phyloP scores from a whole-genome alignment of 2,329 filamentous ascomycete genomes.

The Pseudocercospora musae region DNA sequence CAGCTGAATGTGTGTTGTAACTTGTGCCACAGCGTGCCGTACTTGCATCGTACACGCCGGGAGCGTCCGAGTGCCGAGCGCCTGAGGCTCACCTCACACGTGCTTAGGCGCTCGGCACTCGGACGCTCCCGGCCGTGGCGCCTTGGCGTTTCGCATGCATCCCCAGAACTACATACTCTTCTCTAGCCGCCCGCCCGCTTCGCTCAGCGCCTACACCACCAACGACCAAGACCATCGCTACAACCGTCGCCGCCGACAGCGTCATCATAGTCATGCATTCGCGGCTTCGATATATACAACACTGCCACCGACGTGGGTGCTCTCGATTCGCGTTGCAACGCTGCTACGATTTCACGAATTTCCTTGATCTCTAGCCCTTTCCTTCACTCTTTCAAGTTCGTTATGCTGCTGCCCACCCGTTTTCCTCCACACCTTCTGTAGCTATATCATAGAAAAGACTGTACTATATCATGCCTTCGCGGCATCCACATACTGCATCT shows the following conservation, averaged over 20 bases:
- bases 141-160: too few relatives aligned
- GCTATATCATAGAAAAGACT: conserved; percentile 6
- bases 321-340: not conserved
- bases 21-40: too few relatives aligned
- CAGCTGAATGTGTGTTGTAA: too few relatives aligned
- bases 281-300: not conserved
- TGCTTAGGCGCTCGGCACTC: too few relatives aligned
- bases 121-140: too few relatives aligned
- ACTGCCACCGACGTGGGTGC: not conserved
- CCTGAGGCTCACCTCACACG: too few relatives aligned
- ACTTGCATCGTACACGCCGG: too few relatives aligned
- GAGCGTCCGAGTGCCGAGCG: too few relatives aligned
- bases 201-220: not conserved
- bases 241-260: not conserved
- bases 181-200: too few relatives aligned
- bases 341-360: conserved; percentile 22
- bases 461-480: conserved; percentile 18
- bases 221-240: not conserved
- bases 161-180: too few relatives aligned
- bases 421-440: conserved; percentile 4
- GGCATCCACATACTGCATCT: conserved; percentile 1
- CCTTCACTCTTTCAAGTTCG: conserved; percentile 11
- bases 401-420: conserved; percentile 30
- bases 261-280: not conserved
- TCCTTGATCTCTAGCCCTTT: conserved; percentile 20